Evolutionary conservation across 1,139 yeast genomes (phyloP), one percentile per base, ranked within the genome.

Genomic region (Saccharomycopsis hybrid): DNA sequence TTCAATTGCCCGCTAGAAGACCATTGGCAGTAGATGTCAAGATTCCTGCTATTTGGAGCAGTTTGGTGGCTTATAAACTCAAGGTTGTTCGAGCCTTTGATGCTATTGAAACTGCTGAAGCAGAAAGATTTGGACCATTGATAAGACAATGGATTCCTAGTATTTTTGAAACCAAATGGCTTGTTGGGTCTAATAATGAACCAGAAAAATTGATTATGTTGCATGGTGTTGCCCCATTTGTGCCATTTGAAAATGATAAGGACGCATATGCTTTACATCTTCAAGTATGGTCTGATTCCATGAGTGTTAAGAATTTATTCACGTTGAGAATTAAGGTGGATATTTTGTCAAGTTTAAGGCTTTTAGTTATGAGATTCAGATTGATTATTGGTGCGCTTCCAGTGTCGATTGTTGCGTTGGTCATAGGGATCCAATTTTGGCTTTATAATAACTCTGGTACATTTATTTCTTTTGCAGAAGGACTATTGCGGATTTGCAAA

Each of bases 191-290:
- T 1, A 64, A 67, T 3, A 61, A 68, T 7, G 58, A 64, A 43
- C 62, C 57, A 37, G 57, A 64, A 40, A 58, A 73, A 38, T 65
- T 69, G 57, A 61, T 78, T 43, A 69, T 73, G 13, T 70, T 82
- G 61, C 94, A 86, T 61, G 86, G 87, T n/a, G 73, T 82, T 31
- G 82, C 95, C 0, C 96, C 96, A 1, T 89, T 72, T 61, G 76
- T 85, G 7, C 92, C 95, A 2, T 75, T 75, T 55, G 64, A 63
- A 32, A 46, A 39, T 28, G 9, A 24, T 31, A 28, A 30, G 30
- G 30, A 32, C 37, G 53, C 55, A 4, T 59, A 60, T 47, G 62
- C 65, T 28, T 51, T 71, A 13, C 65, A 63, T 44, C 53, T 70
- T 24, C 69, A 69, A 51, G 51, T 68, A 4, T 70, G 70, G 69